These are phyloP conservation scores for Phlyctochytrium planicorne DNA, from an alignment of 192 early-diverging fungal genomes.

Conservation along the genomic window DNA sequence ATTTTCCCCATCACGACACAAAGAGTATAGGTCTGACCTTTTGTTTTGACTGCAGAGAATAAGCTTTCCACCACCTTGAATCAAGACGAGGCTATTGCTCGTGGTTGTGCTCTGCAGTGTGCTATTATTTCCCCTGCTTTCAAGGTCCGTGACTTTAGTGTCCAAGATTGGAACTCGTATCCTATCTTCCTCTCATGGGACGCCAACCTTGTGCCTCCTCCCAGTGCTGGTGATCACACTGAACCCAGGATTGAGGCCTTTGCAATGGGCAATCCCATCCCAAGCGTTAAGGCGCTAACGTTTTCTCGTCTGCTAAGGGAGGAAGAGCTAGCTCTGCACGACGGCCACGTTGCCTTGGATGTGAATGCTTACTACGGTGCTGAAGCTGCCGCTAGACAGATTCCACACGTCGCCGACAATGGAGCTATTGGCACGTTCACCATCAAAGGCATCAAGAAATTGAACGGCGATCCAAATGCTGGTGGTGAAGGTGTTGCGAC, in stretches of 20 bases:
- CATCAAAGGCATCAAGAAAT: constrained; percentile 75
- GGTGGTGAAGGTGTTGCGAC: constrained; percentile 56
- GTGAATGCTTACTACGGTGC: constrained; percentile 77
- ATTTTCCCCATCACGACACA: not conserved
- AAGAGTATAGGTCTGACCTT: not conserved
- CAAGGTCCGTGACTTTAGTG: constrained; percentile 91
- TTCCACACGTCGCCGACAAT: constrained; percentile 71
- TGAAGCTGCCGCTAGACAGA: constrained; percentile 46
- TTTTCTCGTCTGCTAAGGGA: constrained; percentile 74
- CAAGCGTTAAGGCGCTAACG: constrained; percentile 84
- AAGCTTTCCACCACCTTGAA: constrained; percentile 87
- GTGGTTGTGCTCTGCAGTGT: constrained; percentile 93
- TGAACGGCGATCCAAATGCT: constrained; percentile 44
- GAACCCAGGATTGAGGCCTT: constrained; percentile 85
- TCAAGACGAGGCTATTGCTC: constrained; percentile 93
- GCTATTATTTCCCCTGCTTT: constrained; percentile 93
- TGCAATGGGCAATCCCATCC: constrained; percentile 76
- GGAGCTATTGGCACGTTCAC: constrained; percentile 82
- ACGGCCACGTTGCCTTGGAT: constrained; percentile 57
- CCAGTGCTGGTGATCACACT: constrained; percentile 61
- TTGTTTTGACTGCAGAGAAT: constrained; percentile 14
- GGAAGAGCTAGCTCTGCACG: constrained; percentile 28
- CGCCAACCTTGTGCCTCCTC: constrained; percentile 35
- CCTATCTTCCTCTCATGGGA: constrained; percentile 90
- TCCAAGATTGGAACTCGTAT: constrained; percentile 82